Base-by-base conservation (phyloP, 768 basidiomycete genomes). In the Calocera cornea region DNA sequence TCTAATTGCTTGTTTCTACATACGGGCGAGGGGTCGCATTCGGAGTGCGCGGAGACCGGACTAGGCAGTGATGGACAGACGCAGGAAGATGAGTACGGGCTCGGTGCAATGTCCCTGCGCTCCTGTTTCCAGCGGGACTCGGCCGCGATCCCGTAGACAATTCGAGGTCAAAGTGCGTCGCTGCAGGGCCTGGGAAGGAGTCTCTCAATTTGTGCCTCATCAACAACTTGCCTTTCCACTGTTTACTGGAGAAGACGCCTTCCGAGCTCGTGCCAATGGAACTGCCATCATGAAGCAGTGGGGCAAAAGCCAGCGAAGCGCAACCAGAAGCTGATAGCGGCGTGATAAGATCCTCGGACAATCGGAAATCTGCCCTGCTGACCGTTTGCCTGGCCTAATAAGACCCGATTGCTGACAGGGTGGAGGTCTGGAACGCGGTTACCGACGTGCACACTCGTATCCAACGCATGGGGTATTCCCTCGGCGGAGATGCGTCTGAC, bases 1-100 rank as follows among this genome's bases (percentile, higher is more conserved):
- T 60, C 54, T 29, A 60, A 60, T 27, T 29, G 54, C 54, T 60
- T 29, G 54, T 60, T 60, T 60, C 31, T 60, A 22, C 54, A 60
- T 60, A 60, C 7, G 54, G 31, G 31, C 31, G 7, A 10, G 27
- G 31, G 14, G 22, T 60, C 54, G 5, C 54, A 31, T 5, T 22
- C 54, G 8, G 10, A 60, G 14, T 29, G 27, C 31, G 54, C 27
- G 27, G 31, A 29, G 10, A 60, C 7, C 14, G 54, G 19, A 27
- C 5, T 11, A 14, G 31, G 27, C 10, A 2, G 54, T 11, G 24
- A 27, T 60, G 27, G 31, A 22, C 54, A 29, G 54, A 60, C 54
- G 54, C 24, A 31, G 14, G 19, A 5, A 5, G 54, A 27, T 33
- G 27, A 60, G 31, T 27, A 16, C 27, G 31, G 31, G 54, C 16